These are phyloP conservation scores for Boechera stricta DNA, from an alignment of 345 rosid genomes.

Conservation along the genomic window DNA sequence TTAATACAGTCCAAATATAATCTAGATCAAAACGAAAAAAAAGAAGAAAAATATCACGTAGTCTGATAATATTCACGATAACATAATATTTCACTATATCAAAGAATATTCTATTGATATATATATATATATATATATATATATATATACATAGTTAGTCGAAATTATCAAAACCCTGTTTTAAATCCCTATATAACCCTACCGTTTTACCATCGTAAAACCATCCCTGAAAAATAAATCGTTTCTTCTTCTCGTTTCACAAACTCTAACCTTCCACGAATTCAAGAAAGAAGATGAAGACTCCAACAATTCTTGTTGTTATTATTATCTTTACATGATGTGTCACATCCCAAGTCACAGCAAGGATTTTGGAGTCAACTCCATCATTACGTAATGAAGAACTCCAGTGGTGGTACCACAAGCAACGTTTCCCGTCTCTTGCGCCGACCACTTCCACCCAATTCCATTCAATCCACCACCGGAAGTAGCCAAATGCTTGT, in stretches of 20 bases:
- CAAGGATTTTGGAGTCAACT: not conserved
- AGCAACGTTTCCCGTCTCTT: too few species aligned
- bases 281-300: constrained; percentile 13
- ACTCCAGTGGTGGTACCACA: not conserved
- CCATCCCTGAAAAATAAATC: not conserved
- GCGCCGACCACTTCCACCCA: not conserved
- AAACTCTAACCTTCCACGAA: not conserved
- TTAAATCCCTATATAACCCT: not conserved
- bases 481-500: not conserved
- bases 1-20: not conserved
- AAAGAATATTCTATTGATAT: not conserved
- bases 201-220: not conserved
- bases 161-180: not conserved
- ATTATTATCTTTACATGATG: constrained; percentile 19
- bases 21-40: not conserved
- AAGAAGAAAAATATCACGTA: too few species aligned
- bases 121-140: not conserved
- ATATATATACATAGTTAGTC: too few species aligned
- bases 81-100: not conserved
- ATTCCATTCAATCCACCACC: constrained; percentile 2
- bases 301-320: not conserved
- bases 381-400: not conserved
- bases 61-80: not conserved
- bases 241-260: not conserved
- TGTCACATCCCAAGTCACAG: constrained; percentile 22